Base-by-base conservation (phyloP, 2,329 filamentous ascomycete species). In the Xylariaceae sp. region DNA sequence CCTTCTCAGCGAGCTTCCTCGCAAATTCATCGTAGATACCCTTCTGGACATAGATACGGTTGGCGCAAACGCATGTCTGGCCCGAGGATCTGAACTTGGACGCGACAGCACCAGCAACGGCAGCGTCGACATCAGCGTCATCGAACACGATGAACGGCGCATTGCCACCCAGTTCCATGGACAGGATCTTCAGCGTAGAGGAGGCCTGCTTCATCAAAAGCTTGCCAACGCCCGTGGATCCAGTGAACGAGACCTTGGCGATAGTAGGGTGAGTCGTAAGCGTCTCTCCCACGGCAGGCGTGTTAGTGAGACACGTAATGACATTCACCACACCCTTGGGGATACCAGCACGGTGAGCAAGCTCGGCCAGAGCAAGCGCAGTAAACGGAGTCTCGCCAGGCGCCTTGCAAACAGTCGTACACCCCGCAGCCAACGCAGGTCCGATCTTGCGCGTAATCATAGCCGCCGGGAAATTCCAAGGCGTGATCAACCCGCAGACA, bases 131-230 rank as follows among this genome's bases (percentile, higher is more conserved):
- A 62, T 97, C 88, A 17, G 92, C 88, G 61, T 97, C 92, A 61
- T 97, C 90, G 62, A 97, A 97, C 25, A 97, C 89, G 55, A 97
- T 96, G 64, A 96, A 95, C 1, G 92, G 92, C 0, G 92, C 88
- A 65, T 97, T 97, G 38, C 92, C 93, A 44, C 92, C 92, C 1
- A 97, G 84, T 65, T 97, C 92, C 65, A 95, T 86, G 0, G 88
- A 93, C 33, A 83, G 64, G 55, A 82, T 79, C 77, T 97, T 97
- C 56, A 96, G 71, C 0, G 90, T 95, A 33, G 80, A 77, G 0
- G 90, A 81, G 10, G 86, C 85, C 68, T 96, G 91, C 72, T 87
- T 86, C 90, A 96, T 95, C 44, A 98, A 80, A 6, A 85, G 74
- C 64, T 84, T 85, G 23, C 82, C 82, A 29, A 86, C 81, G 36